Evolutionary conservation across 164 flowering plant species (phyloP).

Genomic region (Tetracentron sinense): DNA sequence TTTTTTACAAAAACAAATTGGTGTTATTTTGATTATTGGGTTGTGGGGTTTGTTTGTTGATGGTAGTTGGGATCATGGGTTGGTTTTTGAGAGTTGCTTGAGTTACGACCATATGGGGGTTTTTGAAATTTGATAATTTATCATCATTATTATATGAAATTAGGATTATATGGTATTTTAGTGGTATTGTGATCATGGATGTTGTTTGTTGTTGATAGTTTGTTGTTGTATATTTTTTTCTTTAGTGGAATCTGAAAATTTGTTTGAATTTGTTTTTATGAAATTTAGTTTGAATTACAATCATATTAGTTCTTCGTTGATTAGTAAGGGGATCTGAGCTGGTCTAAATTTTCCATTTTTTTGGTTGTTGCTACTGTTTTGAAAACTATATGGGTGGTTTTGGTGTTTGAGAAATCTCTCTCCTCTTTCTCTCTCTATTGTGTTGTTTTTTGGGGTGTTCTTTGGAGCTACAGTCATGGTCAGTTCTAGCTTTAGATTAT

Average conservation of each 20-base stretch:
- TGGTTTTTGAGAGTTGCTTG: neutral
- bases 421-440: too few species aligned
- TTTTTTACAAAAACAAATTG: neutral
- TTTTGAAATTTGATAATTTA: neutral
- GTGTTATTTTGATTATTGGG: neutral
- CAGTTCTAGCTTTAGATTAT: too few species aligned
- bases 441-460: too few species aligned
- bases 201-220: neutral
- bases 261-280: too few species aligned
- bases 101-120: neutral
- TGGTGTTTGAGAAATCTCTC: neutral
- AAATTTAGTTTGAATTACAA: neutral
- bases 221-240: too few species aligned
- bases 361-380: neutral
- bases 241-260: too few species aligned
- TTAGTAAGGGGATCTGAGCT: too few species aligned
- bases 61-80: conserved; percentile 1
- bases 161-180: neutral
- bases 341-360: too few species aligned
- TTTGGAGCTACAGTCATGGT: too few species aligned
- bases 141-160: neutral
- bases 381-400: neutral
- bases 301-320: neutral
- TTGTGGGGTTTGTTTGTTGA: too few species aligned
- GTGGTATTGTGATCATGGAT: too few species aligned